Base-by-base conservation (phyloP, 2,329 filamentous ascomycete genomes). In the Zymoseptoria brevis region DNA sequence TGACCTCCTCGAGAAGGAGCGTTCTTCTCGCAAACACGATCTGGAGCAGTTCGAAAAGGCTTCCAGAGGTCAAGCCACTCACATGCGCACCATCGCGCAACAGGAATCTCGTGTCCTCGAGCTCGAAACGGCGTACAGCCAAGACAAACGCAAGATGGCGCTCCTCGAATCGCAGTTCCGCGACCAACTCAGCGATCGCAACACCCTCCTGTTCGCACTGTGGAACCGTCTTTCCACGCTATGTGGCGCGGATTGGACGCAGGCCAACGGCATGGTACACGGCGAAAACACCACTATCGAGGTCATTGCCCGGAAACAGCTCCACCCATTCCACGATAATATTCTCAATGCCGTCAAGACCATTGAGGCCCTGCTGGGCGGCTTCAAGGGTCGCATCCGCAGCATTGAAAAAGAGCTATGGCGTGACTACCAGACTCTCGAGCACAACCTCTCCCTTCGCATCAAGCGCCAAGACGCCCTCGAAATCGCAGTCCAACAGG, bases 1-100 rank as follows among this genome's bases (percentile, higher is more conserved):
- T 1, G 93, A 97, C 65, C 81, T 96, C 56, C 85, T 97, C 13
- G 93, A 97, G 55, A 95, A 95, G 68, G 94, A 99, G 75, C 86
- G 91, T 13, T 83, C 89, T 64, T 84, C 84, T 21, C 90, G 95
- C 67, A 87, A 90, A 63, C 89, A 90, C 68, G 94, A 96, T 60
- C 91, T 91, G 71, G 84, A 89, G 62, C 86, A 92, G 60, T 95
- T 90, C 67, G 94, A 99, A 68, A 89, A 89, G 45, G 88, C 90
- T 68, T 87, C 96, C 67, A 91, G 90, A 70, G 91, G 89, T 1
- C 88, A 96, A 60, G 87, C 92, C 61, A 90, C 94, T 64, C 88
- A 94, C 9, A 87, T 87, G n/a, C 85, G 90, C 30, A 94, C 89
- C 1, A 87, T 96, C 58, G 87, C 87, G 9, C 88, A 90, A 59